Evolutionary conservation across 129 eudicot species (phyloP).

Genomic region (Calendula officinalis): DNA sequence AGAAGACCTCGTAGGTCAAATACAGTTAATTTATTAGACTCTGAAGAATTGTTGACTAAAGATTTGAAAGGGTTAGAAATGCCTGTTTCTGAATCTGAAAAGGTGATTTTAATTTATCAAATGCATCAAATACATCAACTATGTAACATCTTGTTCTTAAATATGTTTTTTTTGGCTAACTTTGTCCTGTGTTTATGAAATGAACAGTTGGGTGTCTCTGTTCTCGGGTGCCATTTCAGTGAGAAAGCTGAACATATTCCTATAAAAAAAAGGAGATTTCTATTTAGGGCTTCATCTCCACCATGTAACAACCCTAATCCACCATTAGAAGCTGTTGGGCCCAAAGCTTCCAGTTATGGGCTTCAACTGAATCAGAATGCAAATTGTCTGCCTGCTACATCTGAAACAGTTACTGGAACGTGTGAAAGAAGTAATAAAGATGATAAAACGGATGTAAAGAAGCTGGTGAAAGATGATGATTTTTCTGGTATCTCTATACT

Average conservation of each 20-base stretch:
- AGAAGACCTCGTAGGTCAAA: conserved; percentile 34
- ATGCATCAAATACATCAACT: neutral
- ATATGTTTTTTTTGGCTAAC: conserved; percentile 6
- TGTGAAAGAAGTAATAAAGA: conserved; percentile 24
- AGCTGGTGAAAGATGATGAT: conserved; percentile 33
- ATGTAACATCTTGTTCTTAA: neutral
- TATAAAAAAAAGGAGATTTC: conserved; percentile 34
- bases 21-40: conserved; percentile 8
- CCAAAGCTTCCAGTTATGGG: conserved; percentile 11
- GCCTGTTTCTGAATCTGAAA: conserved; percentile 38
- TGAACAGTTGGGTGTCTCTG: conserved; percentile 25
- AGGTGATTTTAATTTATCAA: conserved; percentile 23
- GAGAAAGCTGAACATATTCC: conserved; percentile 32
- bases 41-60: conserved; percentile 3
- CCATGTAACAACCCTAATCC: conserved; percentile 18
- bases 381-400: conserved; percentile 7
- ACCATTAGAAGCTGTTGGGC: conserved; percentile 4
- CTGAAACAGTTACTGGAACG: conserved; percentile 16
- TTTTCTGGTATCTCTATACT: conserved; percentile 46
- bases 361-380: conserved; percentile 8
- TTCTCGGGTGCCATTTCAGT: conserved; percentile 31
- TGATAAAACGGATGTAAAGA: conserved; percentile 19
- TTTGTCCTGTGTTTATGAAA: too few relatives aligned
- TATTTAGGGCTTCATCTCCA: conserved; percentile 33
- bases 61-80: conserved; percentile 21